Evolutionary conservation across 2,329 filamentous ascomycete genomes (phyloP).

Genomic region (Sporothrix brunneoviolacea): DNA sequence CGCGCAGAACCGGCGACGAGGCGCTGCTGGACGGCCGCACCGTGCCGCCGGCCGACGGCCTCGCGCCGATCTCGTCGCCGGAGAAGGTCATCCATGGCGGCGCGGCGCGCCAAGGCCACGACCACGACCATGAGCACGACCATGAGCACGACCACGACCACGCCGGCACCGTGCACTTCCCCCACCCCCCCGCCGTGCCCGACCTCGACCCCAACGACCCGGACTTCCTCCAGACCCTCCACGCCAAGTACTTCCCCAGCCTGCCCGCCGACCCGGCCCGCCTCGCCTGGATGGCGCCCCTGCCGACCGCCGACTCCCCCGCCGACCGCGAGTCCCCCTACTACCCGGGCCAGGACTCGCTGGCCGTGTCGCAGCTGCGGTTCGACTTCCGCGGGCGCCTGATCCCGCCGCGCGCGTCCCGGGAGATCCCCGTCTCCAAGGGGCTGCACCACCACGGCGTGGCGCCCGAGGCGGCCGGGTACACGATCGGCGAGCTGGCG

Average conservation of each 20-base stretch:
- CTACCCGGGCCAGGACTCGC: conserved; percentile 65
- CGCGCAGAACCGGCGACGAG: conserved; percentile 1
- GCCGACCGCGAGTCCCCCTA: conserved; percentile 70
- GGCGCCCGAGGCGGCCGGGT: conserved; percentile 88
- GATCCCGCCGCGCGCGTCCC: conserved; percentile 67
- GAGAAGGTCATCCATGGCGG: conserved; percentile 14
- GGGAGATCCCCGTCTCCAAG: conserved; percentile 65
- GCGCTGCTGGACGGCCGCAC: not conserved
- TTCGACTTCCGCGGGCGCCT: conserved; percentile 83
- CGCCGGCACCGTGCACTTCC: conserved; percentile 52
- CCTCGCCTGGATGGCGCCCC: conserved; percentile 81
- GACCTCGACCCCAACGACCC: conserved; percentile 79
- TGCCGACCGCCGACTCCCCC: conserved; percentile 56
- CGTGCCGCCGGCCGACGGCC: conserved; percentile 32
- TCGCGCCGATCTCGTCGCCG: conserved; percentile 34
- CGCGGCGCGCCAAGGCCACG: conserved; percentile 3
- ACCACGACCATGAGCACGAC: conserved; percentile 23
- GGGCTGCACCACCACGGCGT: conserved; percentile 92
- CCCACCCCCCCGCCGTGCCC: conserved; percentile 45
- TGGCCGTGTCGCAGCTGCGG: conserved; percentile 71
- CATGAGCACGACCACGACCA: conserved; percentile 12
- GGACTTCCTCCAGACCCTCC: conserved; percentile 75
- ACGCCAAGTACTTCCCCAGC: conserved; percentile 88
- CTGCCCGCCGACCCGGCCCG: conserved; percentile 78
- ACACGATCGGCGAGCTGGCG: conserved; percentile 82